Conservation (phyloP, 2,329 filamentous ascomycete species). For the Blastomyces parvus region DNA sequence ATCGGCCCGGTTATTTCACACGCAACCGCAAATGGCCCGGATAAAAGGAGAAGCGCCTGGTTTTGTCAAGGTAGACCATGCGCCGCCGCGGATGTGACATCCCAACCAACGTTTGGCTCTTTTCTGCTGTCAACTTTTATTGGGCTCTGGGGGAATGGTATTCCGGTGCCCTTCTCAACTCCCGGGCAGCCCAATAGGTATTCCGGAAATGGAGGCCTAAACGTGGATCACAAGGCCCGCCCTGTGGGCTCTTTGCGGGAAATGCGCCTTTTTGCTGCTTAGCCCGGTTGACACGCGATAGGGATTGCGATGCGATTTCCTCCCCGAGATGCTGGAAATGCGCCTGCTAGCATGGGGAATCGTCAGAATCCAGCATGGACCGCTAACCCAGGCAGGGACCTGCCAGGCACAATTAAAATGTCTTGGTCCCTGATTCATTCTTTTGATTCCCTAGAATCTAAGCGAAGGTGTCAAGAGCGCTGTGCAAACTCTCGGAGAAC, state of each 20-base stretch:
- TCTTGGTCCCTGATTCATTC: neutral
- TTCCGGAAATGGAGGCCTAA: conserved; percentile 1
- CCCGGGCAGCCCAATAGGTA: neutral
- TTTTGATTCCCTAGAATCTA: neutral
- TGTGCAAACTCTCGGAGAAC: neutral
- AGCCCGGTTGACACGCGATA: neutral
- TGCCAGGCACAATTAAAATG: neutral
- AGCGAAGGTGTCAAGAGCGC: neutral
- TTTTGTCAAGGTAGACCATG: neutral
- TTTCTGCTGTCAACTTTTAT: neutral
- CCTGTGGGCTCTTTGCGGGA: neutral
- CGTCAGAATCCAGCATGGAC: neutral
- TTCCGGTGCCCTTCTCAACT: neutral
- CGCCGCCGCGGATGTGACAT: neutral
- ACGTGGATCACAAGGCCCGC: conserved; percentile 6
- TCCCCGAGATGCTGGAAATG: neutral
- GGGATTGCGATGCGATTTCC: neutral
- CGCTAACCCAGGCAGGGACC: neutral
- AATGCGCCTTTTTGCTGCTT: neutral
- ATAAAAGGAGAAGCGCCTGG: neutral
- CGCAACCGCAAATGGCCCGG: neutral
- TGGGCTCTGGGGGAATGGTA: no score
- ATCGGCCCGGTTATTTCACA: neutral
- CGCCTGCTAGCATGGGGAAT: neutral
- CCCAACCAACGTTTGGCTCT: neutral